Evolutionary conservation across 2,329 filamentous ascomycete genomes (phyloP), one percentile per base, ranked within the genome.

Genomic region (Xylariaceae sp.): DNA sequence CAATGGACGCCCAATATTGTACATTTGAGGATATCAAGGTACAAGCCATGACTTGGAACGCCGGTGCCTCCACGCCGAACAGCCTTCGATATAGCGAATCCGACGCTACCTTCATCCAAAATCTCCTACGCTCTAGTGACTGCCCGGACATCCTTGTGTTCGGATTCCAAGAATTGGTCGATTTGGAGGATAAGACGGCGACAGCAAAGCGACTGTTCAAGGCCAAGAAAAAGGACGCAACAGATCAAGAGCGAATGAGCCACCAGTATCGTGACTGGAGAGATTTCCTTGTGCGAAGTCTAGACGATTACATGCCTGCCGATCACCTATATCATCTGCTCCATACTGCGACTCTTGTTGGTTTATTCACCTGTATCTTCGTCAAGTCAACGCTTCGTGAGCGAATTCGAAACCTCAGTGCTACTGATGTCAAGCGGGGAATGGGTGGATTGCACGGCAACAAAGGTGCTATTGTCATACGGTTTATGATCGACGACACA

Each of bases 121-220:
- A 93, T 59, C 81, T 96, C 13, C 79, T 99, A 30, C 83, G 87
- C 64, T 84, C 83, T n/a, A 87, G 88, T 62, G 83, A 88, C 45
- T 86, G 88, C 6, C 91, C 94, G 0, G 94, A 97, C 67, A 92
- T 99, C 53, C 76, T 97, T 2, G 84, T 97, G 0, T 99, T 99
- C 78, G 93, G 92, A 1, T 99, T 99, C 73, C 94, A 99, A 74
- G 94, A 99, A 74, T 81, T 99, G n/a, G 94, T 99, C 3, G 94
- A 99, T 70, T 80, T 99, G 6, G 94, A 99, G 73, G 90, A 99
- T 76, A 97, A 97, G 77, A 95, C 92, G 66, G 89, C 95, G 54
- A 97, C 93, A 18, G 94, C 94, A n/a, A 97, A 94, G 76, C 91
- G 90, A 57, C 86, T 97, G 67, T 88, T 97, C 72, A 94, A 92